Percentiles rank a stretch among this genome's conserved stretches.
phyloP scores from a whole-genome alignment of 495 filamentous ascomycete species.

The Oidiodendron maius region DNA sequence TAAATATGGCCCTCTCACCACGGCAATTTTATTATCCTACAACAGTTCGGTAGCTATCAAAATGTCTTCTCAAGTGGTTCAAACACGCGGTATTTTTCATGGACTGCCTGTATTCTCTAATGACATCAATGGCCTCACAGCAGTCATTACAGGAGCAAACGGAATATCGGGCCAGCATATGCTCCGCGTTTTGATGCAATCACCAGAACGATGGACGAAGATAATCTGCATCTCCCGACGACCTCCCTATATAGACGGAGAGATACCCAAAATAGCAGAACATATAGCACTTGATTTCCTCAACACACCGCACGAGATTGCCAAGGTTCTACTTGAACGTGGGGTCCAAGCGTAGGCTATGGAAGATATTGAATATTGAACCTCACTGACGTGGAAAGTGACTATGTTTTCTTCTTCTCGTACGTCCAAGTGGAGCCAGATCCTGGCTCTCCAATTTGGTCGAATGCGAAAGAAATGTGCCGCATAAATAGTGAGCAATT shows the following conservation, averaged over 20 bases:
- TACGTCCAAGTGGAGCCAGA: constrained; percentile 42
- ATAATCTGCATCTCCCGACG: constrained; percentile 42
- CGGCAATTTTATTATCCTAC: neutral
- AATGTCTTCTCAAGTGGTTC: neutral
- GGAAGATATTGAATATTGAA: neutral
- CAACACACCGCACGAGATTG: neutral
- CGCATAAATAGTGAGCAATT: constrained; percentile 4
- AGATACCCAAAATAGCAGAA: neutral
- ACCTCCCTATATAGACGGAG: constrained; percentile 19
- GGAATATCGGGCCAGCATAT: constrained; percentile 43
- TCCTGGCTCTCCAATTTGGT: constrained; percentile 32
- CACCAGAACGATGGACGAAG: constrained; percentile 38
- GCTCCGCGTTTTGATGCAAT: constrained; percentile 33
- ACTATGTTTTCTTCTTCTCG: constrained; percentile 49
- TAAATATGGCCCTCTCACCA: neutral
- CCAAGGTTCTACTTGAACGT: neutral
- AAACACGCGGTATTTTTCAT: neutral
- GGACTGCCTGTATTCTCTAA: neutral
- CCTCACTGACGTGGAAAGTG: constrained; percentile 22
- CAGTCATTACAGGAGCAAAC: constrained; percentile 45
- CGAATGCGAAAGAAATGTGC: constrained; percentile 35
- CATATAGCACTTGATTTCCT: neutral
- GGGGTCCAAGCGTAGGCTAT: neutral
- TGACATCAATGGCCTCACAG: constrained; percentile 31
- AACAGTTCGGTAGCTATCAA: neutral